A percentile compares a stretch with the other conserved stretches of the same genome.
These are phyloP conservation scores for Piromyces sp. DNA, from an alignment of 192 early-diverging fungal genomes.

Conservation along the genomic window DNA sequence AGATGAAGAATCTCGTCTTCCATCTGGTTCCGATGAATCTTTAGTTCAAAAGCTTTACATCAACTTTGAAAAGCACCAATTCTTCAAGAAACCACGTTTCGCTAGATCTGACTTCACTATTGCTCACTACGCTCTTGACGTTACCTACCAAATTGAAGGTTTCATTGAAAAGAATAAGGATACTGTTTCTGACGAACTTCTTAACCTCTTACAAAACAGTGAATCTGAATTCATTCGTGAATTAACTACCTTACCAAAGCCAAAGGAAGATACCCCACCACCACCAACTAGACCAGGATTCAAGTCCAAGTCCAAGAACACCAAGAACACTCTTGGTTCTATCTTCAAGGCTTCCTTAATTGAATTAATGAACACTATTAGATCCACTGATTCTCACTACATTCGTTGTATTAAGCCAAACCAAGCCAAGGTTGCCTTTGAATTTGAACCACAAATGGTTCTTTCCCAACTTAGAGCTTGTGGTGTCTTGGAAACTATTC, in stretches of 20 bases:
- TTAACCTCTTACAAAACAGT: background rate
- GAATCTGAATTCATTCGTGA: background rate
- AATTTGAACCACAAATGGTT: slow-evolving; percentile 87
- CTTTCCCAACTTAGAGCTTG: slow-evolving; percentile 87
- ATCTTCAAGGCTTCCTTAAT: slow-evolving; percentile 90
- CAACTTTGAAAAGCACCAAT: slow-evolving; percentile 50
- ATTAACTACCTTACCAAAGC: background rate
- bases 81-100: slow-evolving; percentile 85
- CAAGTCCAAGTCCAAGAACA: slow-evolving; percentile 2
- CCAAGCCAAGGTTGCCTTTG: slow-evolving; percentile 79
- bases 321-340: slow-evolving; percentile 85
- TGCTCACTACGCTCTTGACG: slow-evolving; percentile 88
- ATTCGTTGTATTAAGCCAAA: slow-evolving; percentile 99
- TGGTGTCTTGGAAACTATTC: slow-evolving; percentile 97
- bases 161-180: slow-evolving; percentile 99
- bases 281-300: background rate
- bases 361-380: slow-evolving; percentile 87
- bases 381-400: slow-evolving; percentile 81
- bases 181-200: slow-evolving; percentile 82
- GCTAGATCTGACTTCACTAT: slow-evolving; percentile 76
- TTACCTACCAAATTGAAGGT: slow-evolving; percentile 80
- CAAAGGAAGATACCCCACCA: background rate
- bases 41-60: slow-evolving; percentile 82
- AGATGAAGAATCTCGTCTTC: slow-evolving; percentile 81
- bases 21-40: slow-evolving; percentile 67